Evolutionary conservation across 2,329 filamentous ascomycete genomes (phyloP).

Genomic region (Fusarium buharicum): DNA sequence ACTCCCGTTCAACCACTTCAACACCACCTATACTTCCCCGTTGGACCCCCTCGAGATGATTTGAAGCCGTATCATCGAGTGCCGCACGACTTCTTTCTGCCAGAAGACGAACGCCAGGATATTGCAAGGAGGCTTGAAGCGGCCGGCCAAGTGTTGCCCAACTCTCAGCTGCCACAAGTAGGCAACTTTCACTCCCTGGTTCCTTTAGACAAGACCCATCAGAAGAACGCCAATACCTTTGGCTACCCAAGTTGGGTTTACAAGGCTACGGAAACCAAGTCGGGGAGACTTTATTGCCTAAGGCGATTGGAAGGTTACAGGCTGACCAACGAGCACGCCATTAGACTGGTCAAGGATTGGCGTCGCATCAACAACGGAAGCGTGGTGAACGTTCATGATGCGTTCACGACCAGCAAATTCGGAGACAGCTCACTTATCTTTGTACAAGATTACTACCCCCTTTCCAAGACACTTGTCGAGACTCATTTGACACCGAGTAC

Average conservation of each 20-base stretch:
- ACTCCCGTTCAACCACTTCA: constrained; percentile 74
- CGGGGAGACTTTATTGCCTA: constrained; percentile 87
- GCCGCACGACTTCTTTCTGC: constrained; percentile 90
- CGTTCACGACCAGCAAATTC: constrained; percentile 92
- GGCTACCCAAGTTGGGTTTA: constrained; percentile 94
- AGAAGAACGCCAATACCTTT: constrained; percentile 82
- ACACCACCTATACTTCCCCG: constrained; percentile 92
- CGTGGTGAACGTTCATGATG: constrained; percentile 88
- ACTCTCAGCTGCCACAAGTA: constrained; percentile 77
- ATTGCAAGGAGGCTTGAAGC: constrained; percentile 90
- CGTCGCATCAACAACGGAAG: constrained; percentile 83
- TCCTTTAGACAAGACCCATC: constrained; percentile 82
- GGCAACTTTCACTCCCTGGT: constrained; percentile 94
- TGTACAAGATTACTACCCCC: constrained; percentile 91
- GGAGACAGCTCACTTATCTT: constrained; percentile 95
- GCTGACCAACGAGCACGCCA: constrained; percentile 88
- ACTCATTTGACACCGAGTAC: constrained; percentile 69
- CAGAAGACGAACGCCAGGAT: constrained; percentile 87
- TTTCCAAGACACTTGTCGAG: constrained; percentile 89
- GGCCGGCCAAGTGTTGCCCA: constrained; percentile 84
- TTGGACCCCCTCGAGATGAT: constrained; percentile 84
- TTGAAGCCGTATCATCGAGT: constrained; percentile 86
- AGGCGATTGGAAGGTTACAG: constrained; percentile 89
- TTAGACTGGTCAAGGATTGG: constrained; percentile 88
- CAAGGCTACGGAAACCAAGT: constrained; percentile 89